Evolutionary conservation across 2,329 filamentous ascomycete species (phyloP), one percentile per base, ranked within the genome.

Genomic region (Pseudogymnoascus verrucosus): DNA sequence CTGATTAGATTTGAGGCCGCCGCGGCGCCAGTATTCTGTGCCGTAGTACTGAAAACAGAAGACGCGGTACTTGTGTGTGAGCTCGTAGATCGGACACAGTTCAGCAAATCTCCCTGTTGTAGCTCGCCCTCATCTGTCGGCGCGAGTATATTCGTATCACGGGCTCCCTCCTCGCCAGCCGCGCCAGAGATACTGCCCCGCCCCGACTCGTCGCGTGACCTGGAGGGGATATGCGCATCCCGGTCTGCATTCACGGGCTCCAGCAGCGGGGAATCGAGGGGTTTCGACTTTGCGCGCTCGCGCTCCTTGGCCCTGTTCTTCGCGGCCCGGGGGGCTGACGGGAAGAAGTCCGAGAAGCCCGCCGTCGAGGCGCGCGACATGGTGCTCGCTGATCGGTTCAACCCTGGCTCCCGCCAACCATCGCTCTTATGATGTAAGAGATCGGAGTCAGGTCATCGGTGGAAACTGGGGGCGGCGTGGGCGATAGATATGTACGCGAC

Each of bases 341-440:
- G 89, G 77, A 92, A 93, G 83, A 91, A 95, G 79, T 92, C 87
- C 78, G 89, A 89, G 82, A 92, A 93, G 79, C 88, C 87, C 80
- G 89, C 88, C 77, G 81, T 80, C 67, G 84, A 82, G 75, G 88
- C 85, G 81, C 89, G 90, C 86, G 90, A 90, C 89, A 90, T 90
- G 79, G 79, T 87, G 59, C 59, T 61, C 59, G 37, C 59, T 61
- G 59, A 39, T 61, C 59, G 26, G 59, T 42, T 61, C 59, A 61
- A 37, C 37, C 34, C 34, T 42, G 59, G 23, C 59, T 61, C 37
- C 59, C 59, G 37, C 59, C 34, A 42, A 61, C 59, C 59, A 61
- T 61, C 59, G 34, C 59, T 61, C 47, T 57, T 57, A 57, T 57
- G 26, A 57, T 57, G 47, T 57, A 57, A n/a, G 10, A 34, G 47